These are phyloP conservation scores for Rhododendron simsii DNA, from an alignment of 148 eudicot genomes.

Conservation along the genomic window DNA sequence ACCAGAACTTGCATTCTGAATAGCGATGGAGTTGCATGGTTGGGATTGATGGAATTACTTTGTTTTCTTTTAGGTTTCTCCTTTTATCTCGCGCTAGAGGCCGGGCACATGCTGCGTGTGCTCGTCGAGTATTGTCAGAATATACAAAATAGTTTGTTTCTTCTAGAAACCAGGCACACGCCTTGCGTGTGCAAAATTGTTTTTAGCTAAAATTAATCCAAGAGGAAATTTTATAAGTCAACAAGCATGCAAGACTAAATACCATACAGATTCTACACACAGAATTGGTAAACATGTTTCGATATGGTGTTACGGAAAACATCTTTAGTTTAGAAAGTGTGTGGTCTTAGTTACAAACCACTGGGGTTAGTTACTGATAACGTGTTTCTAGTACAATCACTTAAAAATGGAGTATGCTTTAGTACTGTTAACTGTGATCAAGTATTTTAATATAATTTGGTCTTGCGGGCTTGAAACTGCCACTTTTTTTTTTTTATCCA, in stretches of 20 bases:
- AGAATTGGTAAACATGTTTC: background rate
- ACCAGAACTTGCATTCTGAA: background rate
- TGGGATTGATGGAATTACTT: background rate
- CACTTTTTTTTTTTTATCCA: background rate
- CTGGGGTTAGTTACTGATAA: background rate
- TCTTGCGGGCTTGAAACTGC: background rate
- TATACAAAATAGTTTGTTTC: background rate
- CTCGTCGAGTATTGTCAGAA: background rate
- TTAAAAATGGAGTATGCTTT: background rate
- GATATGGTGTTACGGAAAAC: background rate
- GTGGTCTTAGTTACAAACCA: background rate
- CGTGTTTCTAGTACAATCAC: background rate
- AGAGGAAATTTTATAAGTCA: background rate
- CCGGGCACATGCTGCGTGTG: background rate
- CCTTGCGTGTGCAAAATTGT: background rate
- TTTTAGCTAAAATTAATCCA: background rate
- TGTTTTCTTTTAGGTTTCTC: background rate
- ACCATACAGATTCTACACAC: background rate
- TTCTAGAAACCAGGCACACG: background rate
- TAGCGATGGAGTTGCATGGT: background rate
- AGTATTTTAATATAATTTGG: background rate
- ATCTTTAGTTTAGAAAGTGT: background rate
- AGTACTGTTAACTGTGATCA: background rate
- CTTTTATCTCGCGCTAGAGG: background rate
- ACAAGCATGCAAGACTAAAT: background rate